These are phyloP conservation scores for Bipolaris oryzae DNA, from an alignment of 2,329 filamentous ascomycete genomes.

Conservation along the genomic window DNA sequence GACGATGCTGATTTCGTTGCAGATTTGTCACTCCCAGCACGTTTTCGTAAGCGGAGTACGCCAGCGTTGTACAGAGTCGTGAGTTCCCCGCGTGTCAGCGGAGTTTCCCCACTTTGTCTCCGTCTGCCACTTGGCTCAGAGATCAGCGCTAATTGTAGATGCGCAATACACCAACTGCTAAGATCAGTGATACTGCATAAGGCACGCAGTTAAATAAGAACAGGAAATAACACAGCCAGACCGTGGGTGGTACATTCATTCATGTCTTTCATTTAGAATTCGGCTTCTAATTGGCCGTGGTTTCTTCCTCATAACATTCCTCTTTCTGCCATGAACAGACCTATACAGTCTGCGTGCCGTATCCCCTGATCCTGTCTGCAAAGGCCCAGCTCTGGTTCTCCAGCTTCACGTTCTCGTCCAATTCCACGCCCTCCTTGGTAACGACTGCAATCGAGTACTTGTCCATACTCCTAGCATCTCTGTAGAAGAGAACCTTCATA, in stretches of 20 bases:
- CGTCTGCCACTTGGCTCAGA: not conserved
- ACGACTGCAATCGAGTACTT: constrained; percentile 90
- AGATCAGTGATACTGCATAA: not conserved
- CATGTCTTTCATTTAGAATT: constrained; percentile 42
- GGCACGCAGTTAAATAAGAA: not conserved
- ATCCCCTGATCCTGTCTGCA: constrained; percentile 91
- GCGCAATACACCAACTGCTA: not conserved
- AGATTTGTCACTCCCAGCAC: not conserved
- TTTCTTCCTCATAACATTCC: constrained; percentile 3
- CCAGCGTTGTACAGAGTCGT: not conserved
- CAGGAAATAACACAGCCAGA: constrained; percentile 12
- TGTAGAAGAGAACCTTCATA: constrained; percentile 98
- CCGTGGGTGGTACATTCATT: constrained; percentile 42
- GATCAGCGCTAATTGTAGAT: not conserved
- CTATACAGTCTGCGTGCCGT: constrained; percentile 75
- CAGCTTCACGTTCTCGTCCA: constrained; percentile 84
- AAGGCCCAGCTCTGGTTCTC: constrained; percentile 98
- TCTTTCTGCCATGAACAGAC: not conserved
- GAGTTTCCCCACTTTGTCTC: constrained; percentile 4
- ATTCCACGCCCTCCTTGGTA: constrained; percentile 81
- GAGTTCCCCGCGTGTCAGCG: not conserved
- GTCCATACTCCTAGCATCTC: constrained; percentile 91
- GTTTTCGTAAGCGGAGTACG: not conserved
- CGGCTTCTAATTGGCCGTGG: constrained; percentile 9
- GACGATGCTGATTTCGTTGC: not conserved